A percentile compares a stretch with the other conserved stretches of the same genome.
Evolutionary conservation across 257 asterid genomes (phyloP).

Genomic region (Nicotiana obtusifolia): DNA sequence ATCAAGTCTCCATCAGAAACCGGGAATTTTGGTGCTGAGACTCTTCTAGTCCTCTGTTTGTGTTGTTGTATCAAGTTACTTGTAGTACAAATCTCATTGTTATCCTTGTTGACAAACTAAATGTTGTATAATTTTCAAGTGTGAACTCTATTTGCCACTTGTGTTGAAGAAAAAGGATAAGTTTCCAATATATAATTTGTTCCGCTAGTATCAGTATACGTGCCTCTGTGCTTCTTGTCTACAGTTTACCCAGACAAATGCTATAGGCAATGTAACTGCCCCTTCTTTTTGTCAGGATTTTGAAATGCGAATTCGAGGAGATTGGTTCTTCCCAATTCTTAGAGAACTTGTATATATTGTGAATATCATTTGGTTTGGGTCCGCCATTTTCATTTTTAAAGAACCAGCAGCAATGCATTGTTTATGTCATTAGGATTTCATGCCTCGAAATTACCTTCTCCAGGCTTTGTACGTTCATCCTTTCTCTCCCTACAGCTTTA

Average conservation of each 20-base stretch:
- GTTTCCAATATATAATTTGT: not conserved
- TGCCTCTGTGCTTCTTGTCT: not conserved
- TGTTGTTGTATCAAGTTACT: constrained; percentile 2
- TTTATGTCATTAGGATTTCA: too few species aligned
- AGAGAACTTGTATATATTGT: too few species aligned
- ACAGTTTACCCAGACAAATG: not conserved
- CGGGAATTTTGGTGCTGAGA: constrained; percentile 69
- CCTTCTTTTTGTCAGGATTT: not conserved
- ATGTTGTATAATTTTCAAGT: not conserved
- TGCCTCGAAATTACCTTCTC: too few species aligned
- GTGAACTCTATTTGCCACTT: not conserved
- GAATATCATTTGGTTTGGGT: too few species aligned
- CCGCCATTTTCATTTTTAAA: too few species aligned
- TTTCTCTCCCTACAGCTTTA: too few species aligned
- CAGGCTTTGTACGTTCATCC: too few species aligned
- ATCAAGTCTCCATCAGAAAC: constrained; percentile 41
- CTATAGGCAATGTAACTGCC: not conserved
- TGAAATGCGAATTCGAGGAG: too few species aligned
- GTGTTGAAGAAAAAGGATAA: not conserved
- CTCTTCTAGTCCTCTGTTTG: not conserved
- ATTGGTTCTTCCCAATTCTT: too few species aligned
- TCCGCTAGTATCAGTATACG: not conserved
- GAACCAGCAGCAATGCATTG: too few species aligned
- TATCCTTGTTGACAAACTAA: not conserved
- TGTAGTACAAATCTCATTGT: not conserved